phyloP scores from a whole-genome alignment of 2,329 filamentous ascomycete genomes.

The Fonsecaea nubica region DNA sequence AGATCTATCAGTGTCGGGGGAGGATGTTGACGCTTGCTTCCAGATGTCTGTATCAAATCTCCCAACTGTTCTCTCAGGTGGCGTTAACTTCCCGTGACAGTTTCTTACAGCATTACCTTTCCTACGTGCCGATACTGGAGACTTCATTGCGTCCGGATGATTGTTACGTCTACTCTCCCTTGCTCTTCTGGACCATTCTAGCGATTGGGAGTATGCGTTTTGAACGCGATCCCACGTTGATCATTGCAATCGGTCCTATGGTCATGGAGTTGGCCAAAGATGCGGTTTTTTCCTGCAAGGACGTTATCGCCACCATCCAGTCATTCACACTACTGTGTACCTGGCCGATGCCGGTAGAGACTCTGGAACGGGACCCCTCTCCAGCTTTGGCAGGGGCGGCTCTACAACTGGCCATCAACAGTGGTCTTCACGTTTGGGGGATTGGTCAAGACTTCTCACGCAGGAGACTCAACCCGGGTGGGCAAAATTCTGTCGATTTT shows the following conservation, averaged over 20 bases:
- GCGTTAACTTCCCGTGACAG: conserved; percentile 44
- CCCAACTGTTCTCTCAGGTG: background rate
- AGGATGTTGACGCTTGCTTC: conserved; percentile 9
- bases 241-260: conserved; percentile 53
- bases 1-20: conserved; percentile 5
- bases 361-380: conserved; percentile 4
- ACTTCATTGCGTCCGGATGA: conserved; percentile 59
- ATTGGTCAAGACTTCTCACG: conserved; percentile 18
- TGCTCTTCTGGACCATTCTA: conserved; percentile 71
- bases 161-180: conserved; percentile 62
- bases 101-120: conserved; percentile 68
- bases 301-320: conserved; percentile 1
- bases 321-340: conserved; percentile 16
- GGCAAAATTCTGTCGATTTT: background rate
- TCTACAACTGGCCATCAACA: conserved; percentile 12
- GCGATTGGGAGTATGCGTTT: conserved; percentile 67
- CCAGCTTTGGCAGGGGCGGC: conserved; percentile 9
- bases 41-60: conserved; percentile 1
- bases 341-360: conserved; percentile 19
- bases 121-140: conserved; percentile 67
- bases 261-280: conserved; percentile 17
- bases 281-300: background rate
- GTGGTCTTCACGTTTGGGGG: conserved; percentile 14
- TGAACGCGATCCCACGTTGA: conserved; percentile 58
- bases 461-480: background rate